Conservation (phyloP, 1,139 yeast genomes). For the Yamadazyma pseudoaaseri region DNA sequence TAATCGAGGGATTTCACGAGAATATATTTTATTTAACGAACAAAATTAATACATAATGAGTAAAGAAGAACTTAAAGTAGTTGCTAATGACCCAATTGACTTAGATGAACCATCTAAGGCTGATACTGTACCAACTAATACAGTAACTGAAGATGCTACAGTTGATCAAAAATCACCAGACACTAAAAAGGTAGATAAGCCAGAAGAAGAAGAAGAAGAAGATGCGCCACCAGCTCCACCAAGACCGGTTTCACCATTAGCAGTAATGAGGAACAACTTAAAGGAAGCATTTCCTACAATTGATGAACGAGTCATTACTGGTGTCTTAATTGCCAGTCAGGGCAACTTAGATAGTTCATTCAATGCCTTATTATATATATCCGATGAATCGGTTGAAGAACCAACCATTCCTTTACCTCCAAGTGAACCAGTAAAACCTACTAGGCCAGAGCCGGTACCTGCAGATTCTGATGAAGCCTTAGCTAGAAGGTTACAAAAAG, state of each 20-base stretch:
- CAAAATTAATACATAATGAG: too few species aligned
- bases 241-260: conserved; percentile 62
- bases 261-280: conserved; percentile 53
- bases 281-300: conserved; percentile 80
- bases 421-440: conserved; percentile 18
- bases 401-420: conserved; percentile 45
- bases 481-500: conserved; percentile 78
- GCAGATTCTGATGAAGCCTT: conserved; percentile 69
- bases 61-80: conserved; percentile 30
- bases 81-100: conserved; percentile 35
- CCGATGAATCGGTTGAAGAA: conserved; percentile 66
- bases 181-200: background rate
- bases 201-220: conserved; percentile 13
- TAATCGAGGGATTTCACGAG: too few species aligned
- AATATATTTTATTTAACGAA: too few species aligned
- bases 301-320: conserved; percentile 69
- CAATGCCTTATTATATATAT: conserved; percentile 75
- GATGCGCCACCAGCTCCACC: conserved; percentile 71
- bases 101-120: conserved; percentile 14
- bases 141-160: background rate
- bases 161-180: conserved; percentile 1
- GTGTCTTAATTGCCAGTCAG: conserved; percentile 80
- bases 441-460: conserved; percentile 12
- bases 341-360: conserved; percentile 85
- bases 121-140: background rate